Base-by-base conservation (phyloP, 768 basidiomycete genomes). In the Tubosaeta brunneosetosa region DNA sequence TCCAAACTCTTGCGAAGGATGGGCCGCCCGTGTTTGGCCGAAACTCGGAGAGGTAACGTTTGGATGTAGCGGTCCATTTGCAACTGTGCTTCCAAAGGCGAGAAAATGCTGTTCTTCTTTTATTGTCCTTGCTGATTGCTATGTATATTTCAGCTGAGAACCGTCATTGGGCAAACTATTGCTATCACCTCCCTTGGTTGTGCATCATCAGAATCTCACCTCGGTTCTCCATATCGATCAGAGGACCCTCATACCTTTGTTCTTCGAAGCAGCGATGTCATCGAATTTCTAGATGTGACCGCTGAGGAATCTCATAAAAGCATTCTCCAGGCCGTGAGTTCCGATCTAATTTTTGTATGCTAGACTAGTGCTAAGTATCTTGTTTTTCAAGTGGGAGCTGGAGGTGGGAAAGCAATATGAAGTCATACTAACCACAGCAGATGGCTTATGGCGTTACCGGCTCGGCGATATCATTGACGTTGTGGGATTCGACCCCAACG, bases 21-120 rank as follows among this genome's bases (percentile, higher is more conserved):
- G 29, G 29, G 29, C 29, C 9, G 29, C 29, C 1, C 29, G 29
- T 29, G 29, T 29, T 29, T 29, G 29, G 29, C 29, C 29, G 2
- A 29, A 29, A 29, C 29, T 29, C 9, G 9, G 29, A 29, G 1
- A 2, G 6, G 29, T 29, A 6, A 29, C 6, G 6, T 25, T 25
- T 42, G 25, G 22, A 25, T 52, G 51, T 13, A 53, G 52, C 32
- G 56, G 56, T 25, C 19, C 40, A 8, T 53, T 53, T 16, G 45
- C 44, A 1, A 50, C 45, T 3, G 43, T 33, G 3, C 22, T 50
- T 4, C 40, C 52, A 13, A 46, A 42, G 44, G 56, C 14, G 16
- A 36, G 46, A 16, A 17, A 7, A 32, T 2, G 6, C 10, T 19
- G 11, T 11, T 13, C 10, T 22, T n/a, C 22, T 16, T 13, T 50